Evolutionary conservation across 1,139 yeast genomes (phyloP), one percentile per base, ranked within the genome.

Genomic region (Magnusiomyces suaveolens): DNA sequence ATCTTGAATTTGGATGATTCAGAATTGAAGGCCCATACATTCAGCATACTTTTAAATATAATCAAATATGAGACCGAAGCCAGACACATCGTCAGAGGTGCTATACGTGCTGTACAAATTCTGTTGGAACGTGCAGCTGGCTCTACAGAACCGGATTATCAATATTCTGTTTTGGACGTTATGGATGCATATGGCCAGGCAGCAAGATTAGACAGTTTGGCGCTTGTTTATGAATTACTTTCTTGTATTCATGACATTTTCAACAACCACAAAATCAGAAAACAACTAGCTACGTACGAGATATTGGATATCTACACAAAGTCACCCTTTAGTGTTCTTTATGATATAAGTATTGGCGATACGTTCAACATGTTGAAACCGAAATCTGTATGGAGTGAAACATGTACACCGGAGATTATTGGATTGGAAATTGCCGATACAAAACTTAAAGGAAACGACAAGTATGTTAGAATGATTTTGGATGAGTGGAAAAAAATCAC

Each of bases 11-110:
- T 80, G 43, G 62, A 75, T 18, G 61, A 66, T 21, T 68, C 73
- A 20, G 72, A 69, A 33, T 60, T 73, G 20, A 71, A 74, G 0
- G 68, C 70, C 54, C 63, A 66, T n/a, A 68, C 77, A 0, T 65
- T 76, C n/a, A 58, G 63, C 1, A 63, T 67, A 2, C 59, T 77
- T n/a, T 69, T 74, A 56, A 70, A 72, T 38, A 69, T 77, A 24
- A 29, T 29, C 12, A 8, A 6, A 29, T 8, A 29, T 29, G 36
- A 29, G 12, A 29, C 6, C 6, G 36, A 29, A 29, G 36, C 36
- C 12, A 6, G 36, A 29, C 72, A 72, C 57, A 71, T 80, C 20
- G 72, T 80, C 56, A 63, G 76, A 23, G 87, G 86, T 1, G 78
- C 84, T 0, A 74, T 72, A 8, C 55, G 61, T 25, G 63, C 69